These are phyloP conservation scores for Elymus sibiricus DNA, from an alignment of 176 grass and related monocot species.

Conservation along the genomic window DNA sequence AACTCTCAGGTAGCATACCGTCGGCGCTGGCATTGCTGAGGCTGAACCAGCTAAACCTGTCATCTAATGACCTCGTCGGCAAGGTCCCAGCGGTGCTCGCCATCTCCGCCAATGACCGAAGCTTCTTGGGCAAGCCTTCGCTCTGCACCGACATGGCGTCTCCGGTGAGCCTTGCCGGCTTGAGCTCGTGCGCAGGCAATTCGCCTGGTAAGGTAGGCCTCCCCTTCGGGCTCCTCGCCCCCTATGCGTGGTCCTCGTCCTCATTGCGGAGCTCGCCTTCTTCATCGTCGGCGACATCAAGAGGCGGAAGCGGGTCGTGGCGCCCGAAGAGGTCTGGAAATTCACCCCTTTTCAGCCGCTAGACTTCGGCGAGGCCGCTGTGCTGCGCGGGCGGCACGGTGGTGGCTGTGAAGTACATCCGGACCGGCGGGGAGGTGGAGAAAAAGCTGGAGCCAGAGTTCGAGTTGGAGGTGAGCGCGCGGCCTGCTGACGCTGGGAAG, in stretches of 20 bases:
- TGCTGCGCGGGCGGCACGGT: slow-evolving; percentile 33
- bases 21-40: slow-evolving; percentile 34
- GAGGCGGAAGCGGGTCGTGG: slow-evolving; percentile 29
- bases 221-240: slow-evolving; percentile 38
- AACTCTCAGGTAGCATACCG: slow-evolving; percentile 61
- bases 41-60: slow-evolving; percentile 55
- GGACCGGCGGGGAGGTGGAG: slow-evolving; percentile 42
- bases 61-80: slow-evolving; percentile 64
- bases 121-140: slow-evolving; percentile 55
- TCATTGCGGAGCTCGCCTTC: slow-evolving; percentile 21
- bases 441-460: slow-evolving; percentile 56
- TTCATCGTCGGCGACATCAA: slow-evolving; percentile 38
- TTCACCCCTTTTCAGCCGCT: slow-evolving; percentile 67
- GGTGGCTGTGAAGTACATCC: slow-evolving; percentile 83
- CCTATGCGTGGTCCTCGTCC: slow-evolving; percentile 12
- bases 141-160: slow-evolving; percentile 40
- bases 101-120: slow-evolving; percentile 29
- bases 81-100: slow-evolving; percentile 41
- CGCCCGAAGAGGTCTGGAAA: slow-evolving; percentile 49
- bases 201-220: slow-evolving; percentile 15
- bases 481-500: too few relatives aligned
- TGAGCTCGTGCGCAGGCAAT: slow-evolving; percentile 30
- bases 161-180: background rate
- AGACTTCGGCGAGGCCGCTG: slow-evolving; percentile 53
- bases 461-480: slow-evolving; percentile 71